phyloP scores from a whole-genome alignment of 2,329 filamentous ascomycete genomes.

The Xylariaceae sp. region DNA sequence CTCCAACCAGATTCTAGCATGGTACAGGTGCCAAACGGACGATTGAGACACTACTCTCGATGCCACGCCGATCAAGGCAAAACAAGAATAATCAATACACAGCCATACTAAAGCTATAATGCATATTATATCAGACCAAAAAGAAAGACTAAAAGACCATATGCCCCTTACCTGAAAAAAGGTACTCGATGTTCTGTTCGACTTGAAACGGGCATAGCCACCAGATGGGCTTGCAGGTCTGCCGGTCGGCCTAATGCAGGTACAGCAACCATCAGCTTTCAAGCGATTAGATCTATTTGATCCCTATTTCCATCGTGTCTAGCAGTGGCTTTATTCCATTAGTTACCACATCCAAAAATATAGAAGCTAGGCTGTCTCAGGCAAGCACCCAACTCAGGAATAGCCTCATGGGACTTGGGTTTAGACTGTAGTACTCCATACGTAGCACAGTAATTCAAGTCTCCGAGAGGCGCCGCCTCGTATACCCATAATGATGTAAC shows the following conservation, averaged over 20 bases:
- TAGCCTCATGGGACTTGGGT: background rate
- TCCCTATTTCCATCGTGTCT: background rate
- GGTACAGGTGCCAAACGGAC: background rate
- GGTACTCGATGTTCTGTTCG: slow-evolving; percentile 26
- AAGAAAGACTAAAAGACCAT: background rate
- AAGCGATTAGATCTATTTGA: background rate
- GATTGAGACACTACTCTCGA: background rate
- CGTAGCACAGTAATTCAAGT: background rate
- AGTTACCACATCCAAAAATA: background rate
- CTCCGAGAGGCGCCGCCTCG: too few relatives aligned
- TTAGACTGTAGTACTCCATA: background rate
- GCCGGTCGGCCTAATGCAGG: slow-evolving; percentile 33
- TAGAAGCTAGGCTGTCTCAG: background rate
- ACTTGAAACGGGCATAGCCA: slow-evolving; percentile 38
- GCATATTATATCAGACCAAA: background rate
- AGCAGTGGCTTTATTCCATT: background rate
- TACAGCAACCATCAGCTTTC: slow-evolving; percentile 23
- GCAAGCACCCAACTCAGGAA: background rate
- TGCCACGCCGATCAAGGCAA: background rate
- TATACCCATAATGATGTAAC: background rate
- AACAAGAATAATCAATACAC: background rate
- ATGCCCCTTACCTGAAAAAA: slow-evolving; percentile 13
- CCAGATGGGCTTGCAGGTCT: slow-evolving; percentile 9
- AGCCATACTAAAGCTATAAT: background rate
- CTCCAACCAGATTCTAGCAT: background rate